Evolutionary conservation across 2,329 filamentous ascomycete genomes (phyloP), one percentile per base, ranked within the genome.

Genomic region (Zarea fungicola): DNA sequence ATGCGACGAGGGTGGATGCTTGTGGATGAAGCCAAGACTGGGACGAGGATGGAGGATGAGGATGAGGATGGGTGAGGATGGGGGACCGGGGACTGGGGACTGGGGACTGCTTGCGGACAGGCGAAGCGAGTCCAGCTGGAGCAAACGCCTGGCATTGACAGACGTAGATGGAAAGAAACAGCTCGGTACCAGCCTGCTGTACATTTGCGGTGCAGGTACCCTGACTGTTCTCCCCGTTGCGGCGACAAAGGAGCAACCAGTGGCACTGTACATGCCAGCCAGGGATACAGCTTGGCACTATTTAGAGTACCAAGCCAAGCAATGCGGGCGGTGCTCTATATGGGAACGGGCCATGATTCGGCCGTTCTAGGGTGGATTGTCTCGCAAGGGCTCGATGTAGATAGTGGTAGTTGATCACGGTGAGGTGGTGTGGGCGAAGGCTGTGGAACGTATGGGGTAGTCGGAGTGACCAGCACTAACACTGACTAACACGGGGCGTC

Each of bases 71-170:
- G 23, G n/a, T 11, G 42, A 37, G 14, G 18, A 37, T 28, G 32
- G 32, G 11, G 34, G 11, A 6, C 5, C 4, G 34, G 16, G 34
- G n/a, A n/a, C 11, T 10, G 34, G 34, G 34, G 6, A n/a, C 10
- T 18, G 34, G 21, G 14, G 34, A 19, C 21, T 37, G 42, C 28
- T 45, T 45, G 42, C 42, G 32, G 42, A 37, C 23, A 45, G 16
- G 16, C 32, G 23, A 45, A 6, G 42, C 22, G 29, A 22, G 14
- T 25, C 41, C 31, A 36, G 23, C 28, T 29, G 26, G 26, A 29
- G 26, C 26, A 29, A 29, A 13, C 7, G 7, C 7, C 26, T 13
- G 7, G 13, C 26, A 29, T 29, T n/a, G n/a, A n/a, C n/a, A n/a
- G n/a, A n/a, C n/a, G n/a, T n/a, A n/a, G n/a, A n/a, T 29, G 26